Evolutionary conservation across 768 basidiomycete genomes (phyloP), one percentile per base, ranked within the genome.

Genomic region (Steccherinum ochraceum): DNA sequence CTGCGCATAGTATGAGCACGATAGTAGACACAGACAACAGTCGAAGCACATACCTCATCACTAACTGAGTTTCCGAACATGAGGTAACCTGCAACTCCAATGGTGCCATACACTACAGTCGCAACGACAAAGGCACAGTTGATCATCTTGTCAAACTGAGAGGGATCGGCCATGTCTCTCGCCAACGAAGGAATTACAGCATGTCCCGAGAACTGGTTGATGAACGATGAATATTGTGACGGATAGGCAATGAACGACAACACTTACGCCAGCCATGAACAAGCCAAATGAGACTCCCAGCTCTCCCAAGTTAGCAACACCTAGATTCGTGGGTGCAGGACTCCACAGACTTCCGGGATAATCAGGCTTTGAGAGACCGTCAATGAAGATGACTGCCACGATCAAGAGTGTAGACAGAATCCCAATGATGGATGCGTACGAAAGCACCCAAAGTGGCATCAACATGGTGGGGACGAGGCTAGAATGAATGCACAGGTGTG

Each of bases 161-260:
- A 72, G 5, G 93, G 93, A 56, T 93, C 81, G 19, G 67, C 64
- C 94, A 97, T 96, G 66, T 98, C 94, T 59, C 83, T 77, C 3
- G 88, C 92, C 13, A 98, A 67, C 19, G 87, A 89, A 18, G 94
- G 94, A 45, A 98, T 86, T 24, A 94, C 86, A 12, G 91, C 86
- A 63, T 98, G 95, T 1, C 93, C 93, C 2, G 91, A 83, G 60
- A 95, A 94, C 82, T 92, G 57, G 27, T 24, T 10, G 23, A 21
- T 41, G 42, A 18, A 26, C 44, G 21, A 21, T 50, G 18, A 53
- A 23, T 19, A 18, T 18, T 5, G 19, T 7, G n/a, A 35, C n/a
- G 5, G 21, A 1, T 4, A 12, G 11, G 26, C 10, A 10, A 46
- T 45, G 4, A 19, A 56, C 26, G 20, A 43, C 20, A 20, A 45